Percentiles rank a stretch among this genome's conserved stretches.
Conservation (phyloP, 139 green algal species). For the Picochlorum costavermella region DNA sequence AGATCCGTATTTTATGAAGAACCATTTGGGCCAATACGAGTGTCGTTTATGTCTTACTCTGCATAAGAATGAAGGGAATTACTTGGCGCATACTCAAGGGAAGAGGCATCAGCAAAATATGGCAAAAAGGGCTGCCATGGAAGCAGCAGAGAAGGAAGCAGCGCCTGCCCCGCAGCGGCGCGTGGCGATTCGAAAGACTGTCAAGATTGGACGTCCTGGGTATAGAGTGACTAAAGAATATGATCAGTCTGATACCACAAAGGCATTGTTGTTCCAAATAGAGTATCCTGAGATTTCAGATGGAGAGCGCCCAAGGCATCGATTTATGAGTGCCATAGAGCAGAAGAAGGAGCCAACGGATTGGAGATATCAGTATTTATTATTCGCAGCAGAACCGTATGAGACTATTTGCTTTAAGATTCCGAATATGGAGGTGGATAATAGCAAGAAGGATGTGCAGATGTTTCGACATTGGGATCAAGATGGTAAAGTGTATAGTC, state of each 20-base stretch:
- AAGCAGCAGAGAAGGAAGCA: conserved; percentile 77
- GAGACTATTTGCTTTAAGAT: conserved; percentile 97
- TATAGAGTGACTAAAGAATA: conserved; percentile 99
- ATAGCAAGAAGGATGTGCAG: conserved; percentile 41
- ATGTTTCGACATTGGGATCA: conserved; percentile 92
- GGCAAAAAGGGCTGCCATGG: conserved; percentile 90
- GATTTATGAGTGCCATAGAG: conserved; percentile 97
- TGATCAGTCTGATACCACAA: conserved; percentile 59
- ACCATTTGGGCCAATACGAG: conserved; percentile 97
- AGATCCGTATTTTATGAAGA: conserved; percentile 99
- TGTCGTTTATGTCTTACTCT: conserved; percentile 96
- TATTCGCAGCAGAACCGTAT: conserved; percentile 97
- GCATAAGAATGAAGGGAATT: conserved; percentile 99
- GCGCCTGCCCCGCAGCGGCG: conserved; percentile 57
- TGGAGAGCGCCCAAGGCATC: conserved; percentile 74
- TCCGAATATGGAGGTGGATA: conserved; percentile 81
- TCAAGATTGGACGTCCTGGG: conserved; percentile 94
- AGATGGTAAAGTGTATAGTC: conserved; percentile 75
- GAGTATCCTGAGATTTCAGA: conserved; percentile 98
- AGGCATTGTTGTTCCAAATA: conserved; percentile 92
- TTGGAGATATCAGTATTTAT: conserved; percentile 91
- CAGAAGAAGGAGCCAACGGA: conserved; percentile 83
- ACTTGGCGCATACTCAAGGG: conserved; percentile 97
- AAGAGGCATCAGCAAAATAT: conserved; percentile 98
- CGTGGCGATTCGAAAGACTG: conserved; percentile 60